A percentile compares a stretch with the other conserved stretches of the same genome.
These are phyloP conservation scores for Polymyxa betae DNA, from an alignment of 208 protist species.

Conservation along the genomic window DNA sequence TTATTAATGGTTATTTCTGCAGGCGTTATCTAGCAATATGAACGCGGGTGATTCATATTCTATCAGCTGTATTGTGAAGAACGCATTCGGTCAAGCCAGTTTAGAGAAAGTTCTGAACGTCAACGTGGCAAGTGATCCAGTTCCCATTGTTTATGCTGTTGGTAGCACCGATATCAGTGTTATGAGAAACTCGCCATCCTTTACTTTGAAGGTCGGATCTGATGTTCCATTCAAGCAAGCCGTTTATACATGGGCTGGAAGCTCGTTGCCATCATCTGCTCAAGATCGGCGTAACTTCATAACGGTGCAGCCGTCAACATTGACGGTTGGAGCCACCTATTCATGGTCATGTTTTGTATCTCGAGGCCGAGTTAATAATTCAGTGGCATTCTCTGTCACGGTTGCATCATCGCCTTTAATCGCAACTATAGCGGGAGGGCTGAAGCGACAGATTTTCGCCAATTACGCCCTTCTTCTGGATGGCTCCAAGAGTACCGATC, in stretches of 20 bases:
- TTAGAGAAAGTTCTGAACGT: background rate
- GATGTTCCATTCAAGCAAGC: slow-evolving; percentile 26
- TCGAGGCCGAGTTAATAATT: background rate
- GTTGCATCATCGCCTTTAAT: slow-evolving; percentile 5
- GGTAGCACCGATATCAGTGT: background rate
- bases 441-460: slow-evolving; percentile 36
- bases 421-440: background rate
- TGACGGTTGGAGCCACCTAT: background rate
- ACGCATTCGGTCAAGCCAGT: slow-evolving; percentile 21
- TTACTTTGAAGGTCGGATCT: background rate
- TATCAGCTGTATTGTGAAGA: slow-evolving; percentile 4
- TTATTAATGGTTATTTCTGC: background rate
- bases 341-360: slow-evolving; percentile 8
- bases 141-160: slow-evolving; percentile 45
- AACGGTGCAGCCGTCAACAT: background rate
- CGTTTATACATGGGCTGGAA: background rate
- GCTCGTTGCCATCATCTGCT: background rate
- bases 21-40: background rate
- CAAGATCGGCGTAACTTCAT: background rate
- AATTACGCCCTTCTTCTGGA: background rate
- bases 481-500: slow-evolving; percentile 8
- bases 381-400: slow-evolving; percentile 3
- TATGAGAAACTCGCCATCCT: background rate
- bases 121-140: background rate
- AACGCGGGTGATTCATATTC: background rate